Evolutionary conservation across 139 green algal species (phyloP).

Genomic region (Closterium sp.): DNA sequence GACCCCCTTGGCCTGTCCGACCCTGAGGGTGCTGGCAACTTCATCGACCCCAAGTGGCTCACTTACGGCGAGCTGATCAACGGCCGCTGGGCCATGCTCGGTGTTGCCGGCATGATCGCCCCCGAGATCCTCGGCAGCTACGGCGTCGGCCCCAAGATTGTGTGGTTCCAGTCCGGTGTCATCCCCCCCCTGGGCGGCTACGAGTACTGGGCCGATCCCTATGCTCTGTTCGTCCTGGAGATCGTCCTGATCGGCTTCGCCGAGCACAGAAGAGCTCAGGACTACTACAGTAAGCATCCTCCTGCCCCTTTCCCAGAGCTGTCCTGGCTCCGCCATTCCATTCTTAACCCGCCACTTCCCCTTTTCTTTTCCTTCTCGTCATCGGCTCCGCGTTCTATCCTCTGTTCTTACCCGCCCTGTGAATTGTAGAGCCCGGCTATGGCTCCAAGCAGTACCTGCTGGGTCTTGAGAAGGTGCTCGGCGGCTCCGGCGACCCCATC

Average conservation of each 20-base stretch:
- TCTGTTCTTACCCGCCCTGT: slow-evolving; percentile 54
- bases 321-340: neutral
- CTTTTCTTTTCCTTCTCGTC: slow-evolving; percentile 23
- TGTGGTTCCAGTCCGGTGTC: slow-evolving; percentile 87
- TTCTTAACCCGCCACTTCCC: neutral
- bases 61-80: slow-evolving; percentile 66
- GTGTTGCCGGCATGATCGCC: slow-evolving; percentile 86
- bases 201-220: slow-evolving; percentile 87
- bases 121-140: slow-evolving; percentile 83
- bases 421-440: slow-evolving; percentile 69
- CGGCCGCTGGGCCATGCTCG: slow-evolving; percentile 85
- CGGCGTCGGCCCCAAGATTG: slow-evolving; percentile 78
- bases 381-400: slow-evolving; percentile 55
- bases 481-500: slow-evolving; percentile 62
- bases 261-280: slow-evolving; percentile 64
- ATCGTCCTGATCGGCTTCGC: slow-evolving; percentile 92
- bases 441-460: slow-evolving; percentile 94
- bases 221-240: slow-evolving; percentile 93
- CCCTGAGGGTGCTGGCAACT: slow-evolving; percentile 84
- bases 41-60: slow-evolving; percentile 92
- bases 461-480: slow-evolving; percentile 81
- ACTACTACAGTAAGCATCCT: slow-evolving; percentile 36
- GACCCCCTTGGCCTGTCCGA: slow-evolving; percentile 87
- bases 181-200: slow-evolving; percentile 71
- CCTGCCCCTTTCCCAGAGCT: neutral